phyloP scores from a whole-genome alignment of 2,329 filamentous ascomycete genomes.

The Chrysoporthe cubensis region DNA sequence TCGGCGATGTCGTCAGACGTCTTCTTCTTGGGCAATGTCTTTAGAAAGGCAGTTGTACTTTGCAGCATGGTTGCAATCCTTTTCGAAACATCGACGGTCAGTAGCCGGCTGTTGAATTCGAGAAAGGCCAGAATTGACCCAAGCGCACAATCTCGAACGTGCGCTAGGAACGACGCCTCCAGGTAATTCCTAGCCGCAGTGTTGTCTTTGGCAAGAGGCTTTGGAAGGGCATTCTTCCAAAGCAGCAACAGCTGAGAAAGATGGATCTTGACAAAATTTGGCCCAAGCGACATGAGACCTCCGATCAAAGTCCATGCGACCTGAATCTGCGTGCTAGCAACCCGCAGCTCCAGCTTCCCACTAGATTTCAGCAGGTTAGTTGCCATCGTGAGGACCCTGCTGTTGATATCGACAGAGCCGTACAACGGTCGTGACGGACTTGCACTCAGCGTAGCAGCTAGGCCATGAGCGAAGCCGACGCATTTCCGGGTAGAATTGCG shows the following conservation, averaged over 20 bases:
- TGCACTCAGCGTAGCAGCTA: slow-evolving; percentile 88
- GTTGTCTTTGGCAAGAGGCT: slow-evolving; percentile 91
- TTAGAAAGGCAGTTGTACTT: slow-evolving; percentile 89
- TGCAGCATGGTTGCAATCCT: slow-evolving; percentile 93
- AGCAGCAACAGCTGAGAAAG: slow-evolving; percentile 88
- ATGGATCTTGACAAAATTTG: slow-evolving; percentile 99
- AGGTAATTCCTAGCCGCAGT: slow-evolving; percentile 80
- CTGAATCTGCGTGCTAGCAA: slow-evolving; percentile 93
- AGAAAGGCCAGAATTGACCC: slow-evolving; percentile 91
- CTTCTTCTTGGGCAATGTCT: slow-evolving; percentile 80
- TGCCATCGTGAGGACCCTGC: slow-evolving; percentile 85
- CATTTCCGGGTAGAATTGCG: slow-evolving; percentile 82
- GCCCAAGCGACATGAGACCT: slow-evolving; percentile 92
- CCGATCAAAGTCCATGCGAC: slow-evolving; percentile 98
- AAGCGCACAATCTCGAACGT: slow-evolving; percentile 92
- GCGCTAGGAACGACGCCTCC: slow-evolving; percentile 89
- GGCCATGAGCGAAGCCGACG: slow-evolving; percentile 86
- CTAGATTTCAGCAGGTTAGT: slow-evolving; percentile 92
- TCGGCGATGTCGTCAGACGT: slow-evolving; percentile 85
- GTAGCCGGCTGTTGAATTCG: slow-evolving; percentile 86
- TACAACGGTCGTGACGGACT: slow-evolving; percentile 87
- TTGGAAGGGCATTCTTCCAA: slow-evolving; percentile 97
- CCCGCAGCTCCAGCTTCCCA: slow-evolving; percentile 84
- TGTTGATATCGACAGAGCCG: slow-evolving; percentile 94
- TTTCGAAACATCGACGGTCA: slow-evolving; percentile 93